phyloP scores from a whole-genome alignment of 768 basidiomycete genomes.

The Amyloporia xantha region DNA sequence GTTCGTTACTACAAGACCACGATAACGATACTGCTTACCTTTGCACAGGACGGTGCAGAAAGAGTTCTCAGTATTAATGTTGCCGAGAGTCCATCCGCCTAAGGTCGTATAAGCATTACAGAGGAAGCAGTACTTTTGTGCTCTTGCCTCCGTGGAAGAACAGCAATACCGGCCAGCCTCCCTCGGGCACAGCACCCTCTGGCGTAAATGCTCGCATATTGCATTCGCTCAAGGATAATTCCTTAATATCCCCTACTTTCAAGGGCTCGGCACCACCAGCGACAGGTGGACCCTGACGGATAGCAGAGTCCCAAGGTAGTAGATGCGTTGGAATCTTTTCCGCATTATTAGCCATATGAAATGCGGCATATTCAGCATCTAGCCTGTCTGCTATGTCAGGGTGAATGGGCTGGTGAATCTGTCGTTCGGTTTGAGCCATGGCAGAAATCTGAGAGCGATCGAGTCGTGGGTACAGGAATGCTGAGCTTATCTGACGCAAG shows the following conservation, averaged over 20 bases:
- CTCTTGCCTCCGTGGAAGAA: slow-evolving; percentile 73
- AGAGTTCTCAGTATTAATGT: slow-evolving; percentile 49
- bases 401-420: slow-evolving; percentile 47
- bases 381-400: slow-evolving; percentile 50
- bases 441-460: too few relatives aligned
- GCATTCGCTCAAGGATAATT: slow-evolving; percentile 45
- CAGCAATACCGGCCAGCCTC: slow-evolving; percentile 67
- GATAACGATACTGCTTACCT: too few relatives aligned
- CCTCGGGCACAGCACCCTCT: slow-evolving; percentile 37
- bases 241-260: slow-evolving; percentile 46
- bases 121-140: too few relatives aligned
- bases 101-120: not conserved
- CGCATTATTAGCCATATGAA: slow-evolving; percentile 46
- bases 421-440: slow-evolving; percentile 8
- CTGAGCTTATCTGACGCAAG: too few relatives aligned
- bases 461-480: too few relatives aligned
- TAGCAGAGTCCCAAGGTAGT: slow-evolving; percentile 52
- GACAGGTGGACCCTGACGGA: slow-evolving; percentile 46
- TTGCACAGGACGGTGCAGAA: slow-evolving; percentile 58
- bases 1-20: not conserved
- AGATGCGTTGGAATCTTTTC: slow-evolving; percentile 46
- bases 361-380: slow-evolving; percentile 60
- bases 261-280: slow-evolving; percentile 53
- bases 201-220: slow-evolving; percentile 63
- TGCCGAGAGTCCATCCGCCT: slow-evolving; percentile 79